Conservation (phyloP, 1,284 basidiomycete genomes). For the Lentinus polychrous region DNA sequence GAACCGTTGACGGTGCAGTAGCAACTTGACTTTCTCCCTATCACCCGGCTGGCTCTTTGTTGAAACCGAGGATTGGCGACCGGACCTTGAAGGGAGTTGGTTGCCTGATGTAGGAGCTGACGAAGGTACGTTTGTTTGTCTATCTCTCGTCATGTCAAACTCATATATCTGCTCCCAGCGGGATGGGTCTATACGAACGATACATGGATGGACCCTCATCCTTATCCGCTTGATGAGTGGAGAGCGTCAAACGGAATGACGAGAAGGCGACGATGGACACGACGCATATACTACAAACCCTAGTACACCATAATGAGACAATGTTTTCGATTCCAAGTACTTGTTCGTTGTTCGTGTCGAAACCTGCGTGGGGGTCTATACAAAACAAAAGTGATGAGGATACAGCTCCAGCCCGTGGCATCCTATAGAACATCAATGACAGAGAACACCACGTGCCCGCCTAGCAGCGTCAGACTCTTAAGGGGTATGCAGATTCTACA, state of each 20-base stretch:
- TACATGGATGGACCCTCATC: slow-evolving; percentile 50
- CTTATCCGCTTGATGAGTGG: slow-evolving; percentile 36
- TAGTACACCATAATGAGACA: too few species aligned
- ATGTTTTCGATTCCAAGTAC: too few species aligned
- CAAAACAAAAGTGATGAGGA: too few species aligned
- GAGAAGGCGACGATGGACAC: slow-evolving; percentile 56
- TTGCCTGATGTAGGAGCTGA: slow-evolving; percentile 36
- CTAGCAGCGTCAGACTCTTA: slow-evolving; percentile 12
- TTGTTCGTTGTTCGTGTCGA: too few species aligned
- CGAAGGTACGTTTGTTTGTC: slow-evolving; percentile 28
- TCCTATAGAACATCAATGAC: too few species aligned
- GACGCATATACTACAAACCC: slow-evolving; percentile 48
- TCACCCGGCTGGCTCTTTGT: slow-evolving; percentile 65
- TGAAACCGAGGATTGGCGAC: slow-evolving; percentile 67
- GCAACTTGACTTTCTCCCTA: slow-evolving; percentile 70
- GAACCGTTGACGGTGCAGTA: slow-evolving; percentile 34
- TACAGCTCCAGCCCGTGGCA: too few species aligned
- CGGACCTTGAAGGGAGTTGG: slow-evolving; percentile 56
- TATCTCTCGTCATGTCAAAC: slow-evolving; percentile 2
- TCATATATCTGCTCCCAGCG: slow-evolving; percentile 28
- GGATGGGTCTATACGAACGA: slow-evolving; percentile 79
- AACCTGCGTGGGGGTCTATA: too few species aligned
- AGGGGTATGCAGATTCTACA: neutral
- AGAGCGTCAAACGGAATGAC: slow-evolving; percentile 41
- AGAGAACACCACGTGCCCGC: neutral